phyloP scores from a whole-genome alignment of 495 filamentous ascomycete species.

The Coniosporium apollinis region DNA sequence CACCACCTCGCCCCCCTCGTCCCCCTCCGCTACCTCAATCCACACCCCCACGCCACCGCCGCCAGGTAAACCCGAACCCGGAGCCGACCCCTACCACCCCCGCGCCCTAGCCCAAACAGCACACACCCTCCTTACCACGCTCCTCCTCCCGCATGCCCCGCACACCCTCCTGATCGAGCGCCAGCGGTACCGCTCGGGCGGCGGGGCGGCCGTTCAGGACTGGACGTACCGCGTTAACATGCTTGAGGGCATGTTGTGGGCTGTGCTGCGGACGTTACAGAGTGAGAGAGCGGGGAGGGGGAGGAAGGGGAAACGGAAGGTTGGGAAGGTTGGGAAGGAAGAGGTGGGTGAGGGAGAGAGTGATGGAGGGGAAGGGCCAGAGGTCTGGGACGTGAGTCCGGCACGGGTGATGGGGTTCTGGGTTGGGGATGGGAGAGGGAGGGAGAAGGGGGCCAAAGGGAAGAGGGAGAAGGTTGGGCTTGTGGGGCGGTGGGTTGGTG shows the following conservation, averaged over 20 bases:
- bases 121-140: constrained; percentile 37
- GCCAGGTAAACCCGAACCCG: neutral
- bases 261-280: constrained; percentile 44
- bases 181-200: constrained; percentile 64
- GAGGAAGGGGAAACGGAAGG: neutral
- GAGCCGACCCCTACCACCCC: constrained; percentile 36
- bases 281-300: constrained; percentile 11
- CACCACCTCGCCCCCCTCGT: constrained; percentile 1
- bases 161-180: constrained; percentile 75
- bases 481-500: constrained; percentile 32
- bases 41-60: neutral
- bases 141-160: constrained; percentile 36
- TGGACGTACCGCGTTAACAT: constrained; percentile 88
- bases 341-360: neutral
- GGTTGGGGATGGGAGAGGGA: constrained; percentile 8
- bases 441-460: constrained; percentile 15
- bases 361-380: neutral
- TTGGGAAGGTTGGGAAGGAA: constrained; percentile 13
- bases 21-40: neutral
- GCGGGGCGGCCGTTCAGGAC: constrained; percentile 50
- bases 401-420: constrained; percentile 22
- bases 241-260: constrained; percentile 78
- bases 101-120: constrained; percentile 41
- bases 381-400: constrained; percentile 16
- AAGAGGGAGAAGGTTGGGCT: constrained; percentile 54